Conservation (phyloP, 108 stramenopile genomes). For the Fragilaria crotonensis region DNA sequence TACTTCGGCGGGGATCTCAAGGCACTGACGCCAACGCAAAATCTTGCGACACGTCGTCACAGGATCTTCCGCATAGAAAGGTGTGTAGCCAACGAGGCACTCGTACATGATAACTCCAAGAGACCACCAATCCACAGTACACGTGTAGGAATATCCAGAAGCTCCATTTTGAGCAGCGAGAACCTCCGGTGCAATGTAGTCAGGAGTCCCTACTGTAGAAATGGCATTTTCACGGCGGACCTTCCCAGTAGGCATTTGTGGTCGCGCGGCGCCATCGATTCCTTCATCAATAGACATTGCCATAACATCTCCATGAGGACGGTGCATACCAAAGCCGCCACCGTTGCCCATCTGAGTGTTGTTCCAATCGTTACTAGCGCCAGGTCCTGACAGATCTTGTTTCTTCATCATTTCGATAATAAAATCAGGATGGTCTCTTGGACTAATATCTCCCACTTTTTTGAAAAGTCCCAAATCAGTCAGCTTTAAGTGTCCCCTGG, state of each 20-base stretch:
- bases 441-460: constrained; percentile 89
- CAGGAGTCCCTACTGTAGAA: constrained; percentile 98
- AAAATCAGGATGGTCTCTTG: constrained; percentile 77
- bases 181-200: constrained; percentile 99
- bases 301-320: constrained; percentile 51
- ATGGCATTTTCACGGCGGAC: constrained; percentile 92
- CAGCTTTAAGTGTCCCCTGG: constrained; percentile 96
- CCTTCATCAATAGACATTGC: constrained; percentile 85
- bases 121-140: constrained; percentile 99
- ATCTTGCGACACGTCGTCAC: constrained; percentile 94
- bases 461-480: constrained; percentile 99
- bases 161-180: constrained; percentile 90
- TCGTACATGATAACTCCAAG: constrained; percentile 99
- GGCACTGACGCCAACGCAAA: constrained; percentile 81
- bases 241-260: constrained; percentile 51
- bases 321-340: constrained; percentile 29
- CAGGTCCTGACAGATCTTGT: constrained; percentile 25
- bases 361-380: constrained; percentile 11
- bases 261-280: constrained; percentile 12
- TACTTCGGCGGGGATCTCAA: constrained; percentile 83
- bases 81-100: constrained; percentile 99
- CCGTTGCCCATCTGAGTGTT: constrained; percentile 28
- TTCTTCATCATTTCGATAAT: constrained; percentile 68
- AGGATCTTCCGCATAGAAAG: constrained; percentile 86
- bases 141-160: constrained; percentile 91